Base-by-base conservation (phyloP, 2,329 filamentous ascomycete genomes). In the Monosporascus sp. region DNA sequence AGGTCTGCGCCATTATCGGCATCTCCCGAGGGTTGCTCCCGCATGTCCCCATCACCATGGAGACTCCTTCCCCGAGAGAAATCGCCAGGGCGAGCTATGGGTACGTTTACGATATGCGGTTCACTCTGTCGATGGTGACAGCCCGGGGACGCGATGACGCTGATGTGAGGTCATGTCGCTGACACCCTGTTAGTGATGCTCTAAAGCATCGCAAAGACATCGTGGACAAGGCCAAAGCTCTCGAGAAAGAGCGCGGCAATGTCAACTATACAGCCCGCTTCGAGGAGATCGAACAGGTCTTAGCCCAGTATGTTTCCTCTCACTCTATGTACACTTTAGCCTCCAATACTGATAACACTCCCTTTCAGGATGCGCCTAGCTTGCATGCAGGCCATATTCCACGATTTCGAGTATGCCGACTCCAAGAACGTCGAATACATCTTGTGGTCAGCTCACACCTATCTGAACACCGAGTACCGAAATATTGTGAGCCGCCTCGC, bases 391-490 rank as follows among this genome's bases (percentile, higher is more conserved):
- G 81, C 84, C 52, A 84, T 93, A 54, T 88, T 90, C 65, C 73
- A 80, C 66, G 85, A 96, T 69, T 84, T 89, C 64, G 75, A 82
- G 58, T 83, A 81, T 71, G 84, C 86, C 49, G 77, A 75, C 55
- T 74, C 76, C 57, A 78, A 84, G 57, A 79, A 83, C 52, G 79
- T 87, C 50, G 90, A 96, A 68, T 71, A 75, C 53, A 79, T 77
- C 55, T 80, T 97, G 47, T 97, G 93, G 93, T 77, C 83, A 55
- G 80, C 83, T 50, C 93, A 97, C 70, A 80, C 82, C 56, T 80
- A 82, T 61, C 84, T 96, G 68, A 95, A 94, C 67, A 79, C 77
- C 61, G 84, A 86, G 65, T 96, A 93, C 72, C 83, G 89, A 64
- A 86, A 84, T 65, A 77, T 83, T 51, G 74, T 93, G 57, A 75